Conservation (phyloP, 768 basidiomycete genomes). For the Termitomyces eurrhizus region DNA sequence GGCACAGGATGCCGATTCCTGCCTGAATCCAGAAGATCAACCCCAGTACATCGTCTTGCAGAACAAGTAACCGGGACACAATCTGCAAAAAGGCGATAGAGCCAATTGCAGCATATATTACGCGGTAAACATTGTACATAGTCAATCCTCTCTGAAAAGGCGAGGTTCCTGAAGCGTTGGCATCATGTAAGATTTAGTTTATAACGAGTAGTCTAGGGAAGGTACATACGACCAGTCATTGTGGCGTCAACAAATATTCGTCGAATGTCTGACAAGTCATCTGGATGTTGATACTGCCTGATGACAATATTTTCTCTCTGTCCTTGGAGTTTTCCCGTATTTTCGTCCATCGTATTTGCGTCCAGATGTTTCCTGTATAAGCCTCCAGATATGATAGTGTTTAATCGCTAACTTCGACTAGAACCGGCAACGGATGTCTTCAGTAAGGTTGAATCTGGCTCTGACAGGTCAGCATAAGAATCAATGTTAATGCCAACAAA, state of each 20-base stretch:
- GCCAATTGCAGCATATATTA: constrained; percentile 1
- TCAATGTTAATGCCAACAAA: neutral
- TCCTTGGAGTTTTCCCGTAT: neutral
- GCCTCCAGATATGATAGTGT: neutral
- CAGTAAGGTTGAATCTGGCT: neutral
- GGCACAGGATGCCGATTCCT: neutral
- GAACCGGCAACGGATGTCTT: neutral
- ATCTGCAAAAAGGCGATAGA: neutral
- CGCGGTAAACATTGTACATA: neutral
- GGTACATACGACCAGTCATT: constrained; percentile 10
- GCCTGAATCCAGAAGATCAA: neutral
- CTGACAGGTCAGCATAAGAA: neutral
- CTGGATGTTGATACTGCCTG: constrained; percentile 10
- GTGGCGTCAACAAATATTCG: constrained; percentile 10
- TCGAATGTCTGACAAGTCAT: constrained; percentile 9
- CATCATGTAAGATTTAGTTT: neutral
- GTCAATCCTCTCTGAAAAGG: constrained; percentile 10
- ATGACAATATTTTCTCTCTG: constrained; percentile 1
- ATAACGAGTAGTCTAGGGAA: neutral
- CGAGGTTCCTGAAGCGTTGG: neutral
- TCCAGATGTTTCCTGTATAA: neutral
- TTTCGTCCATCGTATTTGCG: neutral
- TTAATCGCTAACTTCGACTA: neutral
- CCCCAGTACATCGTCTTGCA: neutral
- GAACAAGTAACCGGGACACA: neutral